Evolutionary conservation across 1,284 basidiomycete species (phyloP).

Genomic region (Cryptococcus sp.): DNA sequence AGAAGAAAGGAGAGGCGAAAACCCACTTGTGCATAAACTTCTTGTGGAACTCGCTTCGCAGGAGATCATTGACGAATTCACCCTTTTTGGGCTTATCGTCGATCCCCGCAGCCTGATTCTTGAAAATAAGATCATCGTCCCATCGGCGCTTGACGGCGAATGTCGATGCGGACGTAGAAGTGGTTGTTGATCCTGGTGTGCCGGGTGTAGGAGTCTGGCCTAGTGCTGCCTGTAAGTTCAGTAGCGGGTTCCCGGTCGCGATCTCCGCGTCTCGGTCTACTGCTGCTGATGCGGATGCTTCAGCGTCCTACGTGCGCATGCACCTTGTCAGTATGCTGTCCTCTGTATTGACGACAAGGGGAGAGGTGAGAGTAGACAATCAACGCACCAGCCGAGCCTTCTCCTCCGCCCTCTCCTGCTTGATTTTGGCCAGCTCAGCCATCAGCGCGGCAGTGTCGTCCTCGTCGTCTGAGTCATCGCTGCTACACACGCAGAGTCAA

Average conservation of each 20-base stretch:
- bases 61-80: constrained; percentile 88
- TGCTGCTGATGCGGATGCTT: constrained; percentile 68
- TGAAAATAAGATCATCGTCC: constrained; percentile 97
- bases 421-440: constrained; percentile 92
- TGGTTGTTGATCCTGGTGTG: constrained; percentile 68
- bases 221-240: constrained; percentile 85
- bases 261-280: constrained; percentile 74
- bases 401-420: constrained; percentile 89
- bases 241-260: constrained; percentile 78
- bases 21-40: constrained; percentile 54
- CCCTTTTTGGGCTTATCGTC: constrained; percentile 66
- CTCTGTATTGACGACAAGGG: neutral
- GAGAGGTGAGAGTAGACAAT: constrained; percentile 4
- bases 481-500: constrained; percentile 3
- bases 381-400: constrained; percentile 64
- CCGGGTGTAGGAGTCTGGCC: constrained; percentile 61
- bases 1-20: neutral
- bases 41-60: constrained; percentile 85
- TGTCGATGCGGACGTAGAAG: constrained; percentile 40
- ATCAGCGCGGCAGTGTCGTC: constrained; percentile 90
- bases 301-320: constrained; percentile 61
- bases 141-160: constrained; percentile 91
- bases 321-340: neutral
- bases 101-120: constrained; percentile 80
- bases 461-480: constrained; percentile 63